Evolutionary conservation across 106 monocot species (phyloP).

Genomic region (Dactylorhiza incarnata): DNA sequence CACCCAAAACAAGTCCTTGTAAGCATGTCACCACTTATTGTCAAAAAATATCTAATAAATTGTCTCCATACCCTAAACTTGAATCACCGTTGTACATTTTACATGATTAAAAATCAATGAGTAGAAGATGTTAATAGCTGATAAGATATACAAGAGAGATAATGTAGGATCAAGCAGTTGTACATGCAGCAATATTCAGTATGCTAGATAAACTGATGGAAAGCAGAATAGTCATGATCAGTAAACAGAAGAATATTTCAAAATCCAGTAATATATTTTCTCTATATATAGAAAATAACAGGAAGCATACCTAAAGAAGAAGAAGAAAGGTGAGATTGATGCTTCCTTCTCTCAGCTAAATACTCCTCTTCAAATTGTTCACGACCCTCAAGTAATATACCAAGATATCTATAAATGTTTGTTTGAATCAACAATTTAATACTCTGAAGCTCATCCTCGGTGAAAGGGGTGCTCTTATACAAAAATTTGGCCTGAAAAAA

Average conservation of each 20-base stretch:
- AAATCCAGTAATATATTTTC: not conserved
- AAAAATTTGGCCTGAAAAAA: conserved; percentile 72
- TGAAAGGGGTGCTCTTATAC: conserved; percentile 52
- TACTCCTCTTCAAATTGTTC: conserved; percentile 66
- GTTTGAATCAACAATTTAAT: conserved; percentile 66
- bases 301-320: conserved; percentile 16
- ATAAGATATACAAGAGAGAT: not conserved
- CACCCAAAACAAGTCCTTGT: too few relatives aligned
- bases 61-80: not conserved
- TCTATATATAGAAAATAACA: not conserved
- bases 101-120: not conserved
- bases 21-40: too few relatives aligned
- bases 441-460: conserved; percentile 44
- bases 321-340: conserved; percentile 7
- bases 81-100: not conserved
- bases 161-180: not conserved
- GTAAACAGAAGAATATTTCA: not conserved
- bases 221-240: not conserved
- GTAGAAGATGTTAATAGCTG: not conserved
- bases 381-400: conserved; percentile 61
- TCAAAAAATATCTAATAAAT: not conserved
- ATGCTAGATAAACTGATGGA: not conserved
- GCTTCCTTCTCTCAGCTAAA: conserved; percentile 27
- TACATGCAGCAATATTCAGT: not conserved
- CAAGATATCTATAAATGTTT: conserved; percentile 55